These are phyloP conservation scores for Gynochthodes officinalis DNA, from an alignment of 257 asterid species.

Conservation along the genomic window DNA sequence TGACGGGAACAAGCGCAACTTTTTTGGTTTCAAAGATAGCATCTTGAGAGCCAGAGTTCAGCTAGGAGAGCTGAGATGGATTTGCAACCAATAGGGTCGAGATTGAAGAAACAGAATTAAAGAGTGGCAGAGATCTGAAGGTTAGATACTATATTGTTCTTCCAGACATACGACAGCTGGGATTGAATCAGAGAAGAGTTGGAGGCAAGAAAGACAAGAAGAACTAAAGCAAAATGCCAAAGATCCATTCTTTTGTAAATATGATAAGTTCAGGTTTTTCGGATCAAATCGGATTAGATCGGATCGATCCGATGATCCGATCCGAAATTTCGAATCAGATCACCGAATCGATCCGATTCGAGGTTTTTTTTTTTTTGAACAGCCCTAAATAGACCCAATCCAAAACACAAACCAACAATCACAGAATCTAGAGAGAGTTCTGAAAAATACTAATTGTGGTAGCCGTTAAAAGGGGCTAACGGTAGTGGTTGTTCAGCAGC, in stretches of 20 bases:
- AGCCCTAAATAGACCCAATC: too few relatives aligned
- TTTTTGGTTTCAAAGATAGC: slow-evolving; percentile 26
- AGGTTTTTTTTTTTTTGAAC: too few relatives aligned
- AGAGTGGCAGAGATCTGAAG: slow-evolving; percentile 62
- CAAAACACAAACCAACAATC: too few relatives aligned
- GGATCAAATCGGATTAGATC: too few relatives aligned
- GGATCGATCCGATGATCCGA: too few relatives aligned
- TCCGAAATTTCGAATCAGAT: too few relatives aligned
- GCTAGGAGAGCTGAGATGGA: slow-evolving; percentile 43
- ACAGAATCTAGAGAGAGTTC: too few relatives aligned
- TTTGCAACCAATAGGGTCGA: slow-evolving; percentile 48
- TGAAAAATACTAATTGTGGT: too few relatives aligned
- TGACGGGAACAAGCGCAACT: slow-evolving; percentile 60
- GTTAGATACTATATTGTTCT: slow-evolving; percentile 46
- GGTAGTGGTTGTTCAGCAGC: too few relatives aligned
- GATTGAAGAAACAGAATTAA: slow-evolving; percentile 45
- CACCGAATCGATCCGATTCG: too few relatives aligned
- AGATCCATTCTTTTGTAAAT: slow-evolving; percentile 27
- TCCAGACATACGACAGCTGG: slow-evolving; percentile 66
- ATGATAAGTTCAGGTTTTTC: too few relatives aligned
- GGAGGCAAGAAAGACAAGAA: slow-evolving; percentile 32
- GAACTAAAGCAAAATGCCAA: slow-evolving; percentile 13
- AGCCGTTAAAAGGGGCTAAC: too few relatives aligned
- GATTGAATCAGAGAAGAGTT: slow-evolving; percentile 29
- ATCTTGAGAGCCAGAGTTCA: slow-evolving; percentile 49